Evolutionary conservation across 768 basidiomycete genomes (phyloP).

Genomic region (Scleroderma citrinum): DNA sequence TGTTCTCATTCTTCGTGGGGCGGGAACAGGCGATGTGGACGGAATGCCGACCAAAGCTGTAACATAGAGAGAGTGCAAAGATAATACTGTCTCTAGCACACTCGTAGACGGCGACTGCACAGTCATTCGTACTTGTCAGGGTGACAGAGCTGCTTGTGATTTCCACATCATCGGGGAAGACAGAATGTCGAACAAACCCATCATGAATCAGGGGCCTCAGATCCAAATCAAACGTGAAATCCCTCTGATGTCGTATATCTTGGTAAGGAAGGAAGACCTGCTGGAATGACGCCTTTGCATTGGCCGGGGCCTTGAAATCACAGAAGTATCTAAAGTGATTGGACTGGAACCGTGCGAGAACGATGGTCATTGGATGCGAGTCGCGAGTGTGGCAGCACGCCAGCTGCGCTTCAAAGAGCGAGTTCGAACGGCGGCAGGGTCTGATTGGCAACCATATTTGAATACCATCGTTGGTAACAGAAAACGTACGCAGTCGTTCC

Average conservation of each 20-base stretch:
- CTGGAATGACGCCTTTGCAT: not conserved
- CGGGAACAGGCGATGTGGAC: not conserved
- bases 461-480: not conserved
- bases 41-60: not conserved
- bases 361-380: not conserved
- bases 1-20: not conserved
- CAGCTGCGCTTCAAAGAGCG: not conserved
- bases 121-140: not conserved
- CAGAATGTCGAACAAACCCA: not conserved
- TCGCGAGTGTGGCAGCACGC: not conserved
- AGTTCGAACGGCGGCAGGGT: not conserved
- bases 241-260: not conserved
- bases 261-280: not conserved
- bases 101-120: not conserved
- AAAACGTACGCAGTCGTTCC: not conserved
- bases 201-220: not conserved
- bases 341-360: not conserved
- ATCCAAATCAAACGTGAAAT: not conserved
- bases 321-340: not conserved
- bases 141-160: not conserved
- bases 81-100: not conserved
- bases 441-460: not conserved
- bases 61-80: not conserved
- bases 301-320: not conserved
- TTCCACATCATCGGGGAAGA: not conserved